phyloP scores from a whole-genome alignment of 495 filamentous ascomycete species.

The Hypoxylon perforatum region DNA sequence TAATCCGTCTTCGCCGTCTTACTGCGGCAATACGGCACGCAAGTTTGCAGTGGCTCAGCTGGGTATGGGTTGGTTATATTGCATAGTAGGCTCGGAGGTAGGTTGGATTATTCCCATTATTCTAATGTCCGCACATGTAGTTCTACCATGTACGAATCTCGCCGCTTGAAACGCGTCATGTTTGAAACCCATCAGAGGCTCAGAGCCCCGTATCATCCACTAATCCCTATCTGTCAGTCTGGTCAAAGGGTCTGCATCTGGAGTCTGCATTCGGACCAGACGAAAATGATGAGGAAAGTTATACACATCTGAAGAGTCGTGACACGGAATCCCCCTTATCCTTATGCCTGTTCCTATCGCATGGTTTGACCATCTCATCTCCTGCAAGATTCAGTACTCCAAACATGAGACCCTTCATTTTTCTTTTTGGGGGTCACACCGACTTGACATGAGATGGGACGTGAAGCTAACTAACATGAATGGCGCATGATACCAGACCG shows the following conservation, averaged over 20 bases:
- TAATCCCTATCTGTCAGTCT: not conserved
- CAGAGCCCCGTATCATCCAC: conserved; percentile 21
- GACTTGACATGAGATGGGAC: not conserved
- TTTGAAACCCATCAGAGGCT: conserved; percentile 21
- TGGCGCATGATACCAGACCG: conserved; percentile 26
- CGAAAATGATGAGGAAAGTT: not conserved
- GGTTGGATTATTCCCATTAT: not conserved
- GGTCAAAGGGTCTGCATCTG: too few relatives aligned
- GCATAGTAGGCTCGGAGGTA: too few relatives aligned
- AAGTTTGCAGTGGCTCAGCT: conserved; percentile 35
- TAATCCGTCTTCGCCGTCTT: not conserved
- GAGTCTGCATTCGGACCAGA: conserved; percentile 3
- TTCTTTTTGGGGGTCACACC: not conserved
- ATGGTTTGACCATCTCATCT: conserved; percentile 8
- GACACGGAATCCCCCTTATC: conserved; percentile 2
- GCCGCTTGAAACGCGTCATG: conserved; percentile 35
- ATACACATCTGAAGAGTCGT: conserved; percentile 5
- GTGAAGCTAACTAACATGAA: not conserved
- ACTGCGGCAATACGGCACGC: conserved; percentile 39
- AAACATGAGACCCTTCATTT: not conserved
- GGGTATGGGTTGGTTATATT: too few relatives aligned
- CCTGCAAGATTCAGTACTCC: not conserved
- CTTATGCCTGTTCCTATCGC: conserved; percentile 11
- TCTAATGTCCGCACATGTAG: not conserved
- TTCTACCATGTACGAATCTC: not conserved